phyloP scores from a whole-genome alignment of 2,329 filamentous ascomycete species.

The Talaromyces sp. region DNA sequence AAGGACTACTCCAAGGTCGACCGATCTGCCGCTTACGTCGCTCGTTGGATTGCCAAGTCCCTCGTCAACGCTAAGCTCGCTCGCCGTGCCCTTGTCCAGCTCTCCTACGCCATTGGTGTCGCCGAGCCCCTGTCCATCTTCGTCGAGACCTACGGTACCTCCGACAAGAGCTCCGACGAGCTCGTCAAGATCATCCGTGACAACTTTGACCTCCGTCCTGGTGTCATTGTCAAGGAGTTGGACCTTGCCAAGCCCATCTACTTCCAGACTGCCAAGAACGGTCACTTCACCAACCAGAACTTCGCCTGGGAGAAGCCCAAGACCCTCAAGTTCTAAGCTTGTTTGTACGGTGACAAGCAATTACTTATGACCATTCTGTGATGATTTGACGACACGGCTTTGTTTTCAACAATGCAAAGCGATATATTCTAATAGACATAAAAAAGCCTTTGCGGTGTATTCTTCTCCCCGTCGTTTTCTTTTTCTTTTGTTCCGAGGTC shows the following conservation, averaged over 20 bases:
- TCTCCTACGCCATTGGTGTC: constrained; percentile 99
- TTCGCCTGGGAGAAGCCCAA: constrained; percentile 99
- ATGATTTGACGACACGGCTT: constrained; percentile 49
- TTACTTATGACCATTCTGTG: constrained; percentile 28
- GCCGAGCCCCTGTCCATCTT: constrained; percentile 97
- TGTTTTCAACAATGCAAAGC: constrained; percentile 54
- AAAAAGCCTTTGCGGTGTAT: constrained; percentile 24
- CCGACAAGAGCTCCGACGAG: constrained; percentile 82
- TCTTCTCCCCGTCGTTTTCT: constrained; percentile 39
- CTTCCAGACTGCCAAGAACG: constrained; percentile 98
- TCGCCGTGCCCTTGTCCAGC: constrained; percentile 91
- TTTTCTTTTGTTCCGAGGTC: constrained; percentile 38
- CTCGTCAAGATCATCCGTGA: constrained; percentile 89
- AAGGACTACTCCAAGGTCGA: constrained; percentile 99
- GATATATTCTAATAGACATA: constrained; percentile 38
- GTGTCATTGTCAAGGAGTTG: constrained; percentile 97
- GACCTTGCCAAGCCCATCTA: constrained; percentile 96
- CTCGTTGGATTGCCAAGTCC: constrained; percentile 98
- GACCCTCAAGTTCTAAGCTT: constrained; percentile 79
- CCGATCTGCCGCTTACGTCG: constrained; percentile 94
- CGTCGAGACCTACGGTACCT: constrained; percentile 97
- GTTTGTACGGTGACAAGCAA: not conserved
- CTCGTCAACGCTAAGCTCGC: constrained; percentile 84
- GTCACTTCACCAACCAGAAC: constrained; percentile 97
- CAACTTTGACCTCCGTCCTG: constrained; percentile 97